Conservation (phyloP, 148 eudicot species). For the Chenopodium suecicum region DNA sequence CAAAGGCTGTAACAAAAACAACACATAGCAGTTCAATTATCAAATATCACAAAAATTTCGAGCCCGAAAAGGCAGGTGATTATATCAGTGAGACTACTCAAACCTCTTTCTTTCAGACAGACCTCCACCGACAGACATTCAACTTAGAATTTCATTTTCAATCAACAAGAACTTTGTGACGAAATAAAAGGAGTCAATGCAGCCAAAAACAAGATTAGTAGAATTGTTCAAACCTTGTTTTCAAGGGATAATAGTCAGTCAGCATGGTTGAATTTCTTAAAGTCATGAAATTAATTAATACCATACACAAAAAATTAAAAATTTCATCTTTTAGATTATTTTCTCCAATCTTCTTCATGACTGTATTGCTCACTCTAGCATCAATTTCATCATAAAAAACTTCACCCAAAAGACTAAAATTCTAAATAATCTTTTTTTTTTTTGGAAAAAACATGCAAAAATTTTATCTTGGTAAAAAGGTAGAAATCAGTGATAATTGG, state of each 20-base stretch:
- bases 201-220: constrained; percentile 18
- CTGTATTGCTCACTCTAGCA: not conserved
- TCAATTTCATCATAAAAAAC: not conserved
- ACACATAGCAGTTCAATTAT: not conserved
- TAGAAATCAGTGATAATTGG: not conserved
- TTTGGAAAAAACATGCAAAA: not conserved
- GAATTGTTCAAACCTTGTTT: not conserved
- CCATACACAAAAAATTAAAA: not conserved
- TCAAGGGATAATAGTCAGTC: constrained; percentile 1
- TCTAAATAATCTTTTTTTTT: not conserved
- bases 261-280: not conserved
- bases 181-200: constrained; percentile 5
- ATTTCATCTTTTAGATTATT: not conserved
- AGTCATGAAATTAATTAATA: not conserved
- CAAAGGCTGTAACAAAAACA: not conserved
- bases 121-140: not conserved
- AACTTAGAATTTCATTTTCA: not conserved
- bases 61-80: not conserved
- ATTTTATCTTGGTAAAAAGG: not conserved
- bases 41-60: not conserved
- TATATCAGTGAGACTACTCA: not conserved
- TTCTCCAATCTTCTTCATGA: not conserved
- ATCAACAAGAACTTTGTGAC: not conserved
- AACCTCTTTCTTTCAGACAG: not conserved
- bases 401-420: not conserved